Evolutionary conservation across 768 basidiomycete species (phyloP), one percentile per base, ranked within the genome.

Genomic region (Boletus rex-veris): DNA sequence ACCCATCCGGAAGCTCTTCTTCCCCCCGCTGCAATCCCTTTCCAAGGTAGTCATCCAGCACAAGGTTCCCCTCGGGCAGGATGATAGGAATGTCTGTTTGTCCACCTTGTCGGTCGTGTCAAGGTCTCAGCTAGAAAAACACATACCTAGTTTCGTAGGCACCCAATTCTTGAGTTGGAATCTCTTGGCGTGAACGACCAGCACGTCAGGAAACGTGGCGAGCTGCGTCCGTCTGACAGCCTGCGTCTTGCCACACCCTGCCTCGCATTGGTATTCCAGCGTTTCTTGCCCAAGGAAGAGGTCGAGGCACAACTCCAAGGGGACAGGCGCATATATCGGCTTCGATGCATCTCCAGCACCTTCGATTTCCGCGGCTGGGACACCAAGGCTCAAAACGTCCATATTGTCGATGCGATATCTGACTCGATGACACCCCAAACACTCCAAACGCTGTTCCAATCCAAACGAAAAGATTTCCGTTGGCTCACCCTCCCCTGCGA

Each of bases 121-220:
- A 2, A 48, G 16, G 1, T 41, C 4, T 10, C n/a, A 24, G 3
- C 7, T 38, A 3, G n/a, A 35, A 24, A 7, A 40, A 28, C 7
- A 65, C 83, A 16, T 57, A 92, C 93, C 92, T 28, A 98, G 78
- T 72, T 99, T 99, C 4, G 87, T 80, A 0, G 97, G 97, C 1
- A 99, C 92, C 97, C 97, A 98, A 60, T 93, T 92, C 39, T 93
- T 87, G 5, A 96, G 80, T 70, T 94, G 90, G 75, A 97, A 98
- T 63, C 96, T 96, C 66, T 90, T 91, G 40, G 92, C 86, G 58
- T 97, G 95, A 2, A 99, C 70, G 8, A 96, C 85, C 0, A 98
- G 78, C 1, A 92, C 83, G 11, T 93, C 80, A 0, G 97, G 97
- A 77, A 96, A 92, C 1, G 90, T 88, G 0, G 89, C 81, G 61